Percentiles rank a stretch among this genome's conserved stretches.
Evolutionary conservation across 2,329 filamentous ascomycete species (phyloP).

Genomic region (Aspergillus pseudonomiae): DNA sequence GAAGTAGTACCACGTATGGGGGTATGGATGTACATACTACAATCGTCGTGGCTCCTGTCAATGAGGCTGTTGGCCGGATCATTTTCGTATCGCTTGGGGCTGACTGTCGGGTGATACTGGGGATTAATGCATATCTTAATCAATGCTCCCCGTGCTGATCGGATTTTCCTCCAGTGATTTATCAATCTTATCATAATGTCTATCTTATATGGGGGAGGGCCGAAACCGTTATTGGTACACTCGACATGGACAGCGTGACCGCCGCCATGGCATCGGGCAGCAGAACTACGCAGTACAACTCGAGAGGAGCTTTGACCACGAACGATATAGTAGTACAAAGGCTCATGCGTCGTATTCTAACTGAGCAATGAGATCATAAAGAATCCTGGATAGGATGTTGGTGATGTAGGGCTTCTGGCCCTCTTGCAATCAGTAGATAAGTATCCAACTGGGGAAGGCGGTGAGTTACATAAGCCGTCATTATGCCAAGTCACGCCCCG

Average conservation of each 20-base stretch:
- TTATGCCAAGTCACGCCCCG: background rate
- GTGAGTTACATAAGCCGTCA: background rate
- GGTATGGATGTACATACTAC: background rate
- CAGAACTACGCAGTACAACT: background rate
- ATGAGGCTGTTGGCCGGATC: background rate
- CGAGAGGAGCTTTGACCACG: background rate
- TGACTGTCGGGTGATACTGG: background rate
- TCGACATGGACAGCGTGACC: background rate
- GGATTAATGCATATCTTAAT: background rate
- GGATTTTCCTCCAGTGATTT: constrained; percentile 4
- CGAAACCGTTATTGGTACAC: background rate
- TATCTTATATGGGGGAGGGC: background rate
- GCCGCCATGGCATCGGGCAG: background rate
- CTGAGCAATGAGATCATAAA: too few species aligned
- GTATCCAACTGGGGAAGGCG: background rate
- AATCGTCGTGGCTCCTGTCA: constrained; percentile 3
- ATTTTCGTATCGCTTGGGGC: background rate
- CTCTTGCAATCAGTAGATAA: background rate
- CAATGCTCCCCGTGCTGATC: background rate
- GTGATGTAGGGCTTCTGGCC: background rate
- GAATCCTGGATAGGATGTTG: background rate
- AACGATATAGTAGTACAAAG: background rate
- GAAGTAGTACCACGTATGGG: background rate
- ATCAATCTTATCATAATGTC: constrained; percentile 5
- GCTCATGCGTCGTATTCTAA: too few species aligned